phyloP scores from a whole-genome alignment of 768 basidiomycete genomes.

The Gloeophyllum trabeum region DNA sequence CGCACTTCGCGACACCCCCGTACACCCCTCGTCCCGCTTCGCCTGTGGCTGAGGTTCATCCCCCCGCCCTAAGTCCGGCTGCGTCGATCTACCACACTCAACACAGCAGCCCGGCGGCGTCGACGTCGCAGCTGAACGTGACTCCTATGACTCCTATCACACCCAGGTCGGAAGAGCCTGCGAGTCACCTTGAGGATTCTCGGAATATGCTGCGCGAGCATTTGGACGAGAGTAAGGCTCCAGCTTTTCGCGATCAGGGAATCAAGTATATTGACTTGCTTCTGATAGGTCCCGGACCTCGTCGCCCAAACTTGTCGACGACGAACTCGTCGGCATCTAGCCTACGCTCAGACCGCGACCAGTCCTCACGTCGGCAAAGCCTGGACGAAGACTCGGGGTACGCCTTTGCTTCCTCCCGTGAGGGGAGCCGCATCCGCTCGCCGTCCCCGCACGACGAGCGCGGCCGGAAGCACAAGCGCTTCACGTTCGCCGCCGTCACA shows the following conservation, averaged over 20 bases:
- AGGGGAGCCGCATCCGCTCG: conserved; percentile 1
- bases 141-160: no score
- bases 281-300: no score
- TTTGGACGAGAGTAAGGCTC: background rate
- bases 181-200: background rate
- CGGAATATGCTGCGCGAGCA: background rate
- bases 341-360: background rate
- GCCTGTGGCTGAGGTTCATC: conserved; percentile 6
- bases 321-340: background rate
- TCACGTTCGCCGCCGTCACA: conserved; percentile 39
- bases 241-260: no score
- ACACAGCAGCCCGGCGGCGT: background rate
- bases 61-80: conserved; percentile 10
- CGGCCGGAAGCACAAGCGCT: conserved; percentile 31
- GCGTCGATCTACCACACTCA: conserved; percentile 3
- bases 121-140: background rate
- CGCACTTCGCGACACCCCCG: conserved; percentile 19
- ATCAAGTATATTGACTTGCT: no score
- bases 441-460: conserved; percentile 13
- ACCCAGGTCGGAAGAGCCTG: no score
- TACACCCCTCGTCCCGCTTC: conserved; percentile 17
- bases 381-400: conserved; percentile 9
- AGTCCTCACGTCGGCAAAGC: background rate
- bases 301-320: no score
- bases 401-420: conserved; percentile 11